phyloP scores from a whole-genome alignment of 495 filamentous ascomycete species.

The Hypomontagnella monticulosa region DNA sequence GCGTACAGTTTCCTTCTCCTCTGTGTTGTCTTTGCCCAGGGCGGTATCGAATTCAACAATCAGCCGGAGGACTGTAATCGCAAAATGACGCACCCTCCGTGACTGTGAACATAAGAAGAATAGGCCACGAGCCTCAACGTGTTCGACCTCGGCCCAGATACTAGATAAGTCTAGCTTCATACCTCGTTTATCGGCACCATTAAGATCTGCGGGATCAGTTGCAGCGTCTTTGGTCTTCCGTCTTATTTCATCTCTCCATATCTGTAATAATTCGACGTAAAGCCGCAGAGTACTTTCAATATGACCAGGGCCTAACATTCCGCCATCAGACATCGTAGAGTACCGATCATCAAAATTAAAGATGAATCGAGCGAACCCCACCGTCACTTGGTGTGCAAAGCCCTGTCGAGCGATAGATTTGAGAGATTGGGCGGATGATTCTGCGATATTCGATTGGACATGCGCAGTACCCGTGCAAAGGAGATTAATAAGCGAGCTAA shows the following conservation, averaged over 20 bases:
- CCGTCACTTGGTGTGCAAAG: constrained; percentile 94
- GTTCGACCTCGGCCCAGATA: constrained; percentile 91
- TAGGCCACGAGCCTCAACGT: constrained; percentile 95
- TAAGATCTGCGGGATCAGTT: constrained; percentile 68
- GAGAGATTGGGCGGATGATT: constrained; percentile 88
- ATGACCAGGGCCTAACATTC: constrained; percentile 93
- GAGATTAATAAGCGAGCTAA: constrained; percentile 93
- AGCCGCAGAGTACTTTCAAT: constrained; percentile 93
- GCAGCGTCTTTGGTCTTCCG: constrained; percentile 80
- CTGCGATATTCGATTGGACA: constrained; percentile 90
- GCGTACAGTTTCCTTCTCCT: constrained; percentile 68
- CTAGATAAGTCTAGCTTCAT: constrained; percentile 87
- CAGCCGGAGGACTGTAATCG: constrained; percentile 88
- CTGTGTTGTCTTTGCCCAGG: constrained; percentile 68
- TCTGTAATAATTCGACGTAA: constrained; percentile 91
- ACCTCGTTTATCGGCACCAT: constrained; percentile 64
- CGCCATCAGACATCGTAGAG: constrained; percentile 96
- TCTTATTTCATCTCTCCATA: constrained; percentile 97
- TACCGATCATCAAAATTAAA: constrained; percentile 98
- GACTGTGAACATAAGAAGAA: constrained; percentile 99
- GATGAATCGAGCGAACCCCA: constrained; percentile 95
- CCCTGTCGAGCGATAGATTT: constrained; percentile 95
- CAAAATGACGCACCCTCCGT: constrained; percentile 84
- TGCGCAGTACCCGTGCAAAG: constrained; percentile 97
- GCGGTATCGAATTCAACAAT: constrained; percentile 95